phyloP scores from a whole-genome alignment of 2,329 filamentous ascomycete species.

The Sclerotinia sclerotiorum region DNA sequence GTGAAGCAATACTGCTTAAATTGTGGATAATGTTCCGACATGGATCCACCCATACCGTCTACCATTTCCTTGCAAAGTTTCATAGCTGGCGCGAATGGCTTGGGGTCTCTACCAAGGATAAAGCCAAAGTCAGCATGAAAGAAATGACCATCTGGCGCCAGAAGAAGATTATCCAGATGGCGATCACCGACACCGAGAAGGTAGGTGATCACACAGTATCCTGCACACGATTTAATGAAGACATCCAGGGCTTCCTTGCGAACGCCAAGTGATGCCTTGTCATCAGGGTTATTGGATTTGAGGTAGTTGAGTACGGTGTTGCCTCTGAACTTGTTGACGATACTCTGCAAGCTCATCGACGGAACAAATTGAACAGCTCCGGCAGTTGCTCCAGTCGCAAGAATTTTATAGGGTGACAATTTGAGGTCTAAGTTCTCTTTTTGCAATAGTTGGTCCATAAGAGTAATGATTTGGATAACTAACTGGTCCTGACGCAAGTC shows the following conservation, averaged over 20 bases:
- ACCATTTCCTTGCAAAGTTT: slow-evolving; percentile 98
- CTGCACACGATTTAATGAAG: slow-evolving; percentile 92
- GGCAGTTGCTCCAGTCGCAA: slow-evolving; percentile 85
- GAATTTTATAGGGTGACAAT: slow-evolving; percentile 91
- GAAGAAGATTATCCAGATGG: slow-evolving; percentile 90
- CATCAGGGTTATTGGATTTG: slow-evolving; percentile 84
- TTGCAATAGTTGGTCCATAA: slow-evolving; percentile 93
- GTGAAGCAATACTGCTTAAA: slow-evolving; percentile 98
- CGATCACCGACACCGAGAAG: slow-evolving; percentile 94
- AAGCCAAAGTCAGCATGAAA: slow-evolving; percentile 99
- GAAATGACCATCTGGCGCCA: slow-evolving; percentile 88
- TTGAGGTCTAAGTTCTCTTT: slow-evolving; percentile 97
- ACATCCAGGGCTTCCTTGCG: slow-evolving; percentile 92
- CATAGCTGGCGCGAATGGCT: slow-evolving; percentile 95
- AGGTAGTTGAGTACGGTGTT: slow-evolving; percentile 79
- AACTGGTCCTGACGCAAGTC: slow-evolving; percentile 95
- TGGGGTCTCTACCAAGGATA: slow-evolving; percentile 94
- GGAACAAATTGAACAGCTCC: slow-evolving; percentile 93
- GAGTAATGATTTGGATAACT: slow-evolving; percentile 93
- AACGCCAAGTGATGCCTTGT: slow-evolving; percentile 76
- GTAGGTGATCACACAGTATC: slow-evolving; percentile 98
- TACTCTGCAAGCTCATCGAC: slow-evolving; percentile 78
- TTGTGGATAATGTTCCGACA: slow-evolving; percentile 75
- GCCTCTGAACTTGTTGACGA: slow-evolving; percentile 76
- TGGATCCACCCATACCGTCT: slow-evolving; percentile 90